Base-by-base conservation (phyloP, 2,329 filamentous ascomycete genomes). In the Aspergillus caelatus region DNA sequence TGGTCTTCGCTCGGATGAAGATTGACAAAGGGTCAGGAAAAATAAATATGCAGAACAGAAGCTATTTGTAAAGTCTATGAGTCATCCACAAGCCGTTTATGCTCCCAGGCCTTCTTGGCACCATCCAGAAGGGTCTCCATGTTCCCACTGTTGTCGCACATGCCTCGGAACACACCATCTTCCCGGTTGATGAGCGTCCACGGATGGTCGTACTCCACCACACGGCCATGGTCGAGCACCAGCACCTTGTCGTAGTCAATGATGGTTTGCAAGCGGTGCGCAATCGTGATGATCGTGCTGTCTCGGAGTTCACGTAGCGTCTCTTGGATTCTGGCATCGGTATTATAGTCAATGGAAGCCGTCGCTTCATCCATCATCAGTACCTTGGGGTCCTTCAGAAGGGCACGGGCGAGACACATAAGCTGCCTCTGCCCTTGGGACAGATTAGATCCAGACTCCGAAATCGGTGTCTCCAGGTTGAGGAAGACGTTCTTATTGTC, bases 341-440 rank as follows among this genome's bases (percentile, higher is more conserved):
- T 99, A 6, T 89, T 91, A 79, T 98, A 98, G 80, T 99, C 95
- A 73, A 99, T 98, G 0, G 92, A 96, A 0, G 95, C 95, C 0
- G 95, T 99, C 0, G 95, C 95, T 82, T 99, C 95, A 78, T 99
- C 95, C 95, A 99, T 98, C 74, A 99, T 90, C n/a, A 99, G 84
- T 1, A 99, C 93, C 68, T 91, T 94, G 0, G 95, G 94, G 39
- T 88, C 87, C 80, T 96, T 97, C 67, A 99, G 89, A 69, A 99
- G 88, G 0, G 95, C 95, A 61, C 95, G 90, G 0, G 94, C 95
- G 11, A 99, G 88, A 75, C 95, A 99, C 61, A 99, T 84, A 11
- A 99, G 89, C 78, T 99, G 95, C 9, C 95, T 89, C 77, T 99
- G 95, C 54, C 95, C 95, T 78, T 99, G 95, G 0, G 94, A 98